Percentiles rank a stretch among this genome's conserved stretches.
phyloP scores from a whole-genome alignment of 208 protist genomes.

The Crithidia bombi region DNA sequence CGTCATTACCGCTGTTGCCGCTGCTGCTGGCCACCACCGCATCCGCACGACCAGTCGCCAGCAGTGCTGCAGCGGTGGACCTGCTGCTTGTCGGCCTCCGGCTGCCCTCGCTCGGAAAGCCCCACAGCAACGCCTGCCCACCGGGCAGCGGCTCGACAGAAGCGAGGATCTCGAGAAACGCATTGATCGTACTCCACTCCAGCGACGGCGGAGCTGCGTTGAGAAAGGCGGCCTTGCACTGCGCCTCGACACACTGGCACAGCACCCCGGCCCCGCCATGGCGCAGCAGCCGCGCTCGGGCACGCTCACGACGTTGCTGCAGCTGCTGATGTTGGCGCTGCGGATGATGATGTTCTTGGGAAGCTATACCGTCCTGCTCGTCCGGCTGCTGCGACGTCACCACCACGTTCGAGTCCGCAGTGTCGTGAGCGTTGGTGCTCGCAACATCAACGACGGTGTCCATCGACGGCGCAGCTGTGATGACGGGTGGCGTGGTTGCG shows the following conservation, averaged over 20 bases:
- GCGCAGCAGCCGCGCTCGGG: conserved; percentile 53
- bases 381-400: not conserved
- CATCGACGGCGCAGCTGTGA: conserved; percentile 16
- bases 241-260: conserved; percentile 25
- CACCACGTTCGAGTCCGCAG: not conserved
- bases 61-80: not conserved
- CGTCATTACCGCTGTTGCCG: no score
- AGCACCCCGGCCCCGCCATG: conserved; percentile 48
- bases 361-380: not conserved
- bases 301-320: conserved; percentile 32
- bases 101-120: not conserved
- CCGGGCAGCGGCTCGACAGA: conserved; percentile 25
- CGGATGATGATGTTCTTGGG: not conserved
- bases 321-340: not conserved
- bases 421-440: no score
- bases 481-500: no score
- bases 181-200: conserved; percentile 59
- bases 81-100: not conserved
- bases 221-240: conserved; percentile 57
- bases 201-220: conserved; percentile 38
- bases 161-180: conserved; percentile 56
- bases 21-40: no score
- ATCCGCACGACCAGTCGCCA: not conserved
- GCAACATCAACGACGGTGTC: not conserved
- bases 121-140: conserved; percentile 28